Percentiles rank a stretch among this genome's conserved stretches.
phyloP scores from a whole-genome alignment of 495 filamentous ascomycete species.

The Hypoxylon perforatum region DNA sequence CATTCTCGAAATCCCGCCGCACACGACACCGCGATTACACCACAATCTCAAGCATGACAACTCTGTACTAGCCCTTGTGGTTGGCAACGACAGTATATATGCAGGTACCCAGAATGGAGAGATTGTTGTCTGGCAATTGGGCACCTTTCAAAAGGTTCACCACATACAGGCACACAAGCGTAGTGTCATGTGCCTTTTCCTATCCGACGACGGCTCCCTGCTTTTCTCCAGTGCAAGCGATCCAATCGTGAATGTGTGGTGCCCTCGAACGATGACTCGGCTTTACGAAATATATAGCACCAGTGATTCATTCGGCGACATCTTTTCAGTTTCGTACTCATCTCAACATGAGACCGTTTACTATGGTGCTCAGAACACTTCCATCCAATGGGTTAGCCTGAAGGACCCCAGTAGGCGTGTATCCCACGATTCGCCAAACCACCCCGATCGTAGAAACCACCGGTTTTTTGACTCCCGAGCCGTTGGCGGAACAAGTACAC shows the following conservation, averaged over 20 bases:
- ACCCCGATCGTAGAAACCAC: slow-evolving; percentile 85
- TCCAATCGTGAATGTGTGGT: slow-evolving; percentile 86
- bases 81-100: slow-evolving; percentile 74
- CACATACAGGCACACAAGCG: slow-evolving; percentile 87
- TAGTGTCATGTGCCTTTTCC: slow-evolving; percentile 85
- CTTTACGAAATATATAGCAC: slow-evolving; percentile 92
- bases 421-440: slow-evolving; percentile 70
- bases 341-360: slow-evolving; percentile 81
- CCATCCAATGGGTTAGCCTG: slow-evolving; percentile 76
- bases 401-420: slow-evolving; percentile 61
- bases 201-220: slow-evolving; percentile 76
- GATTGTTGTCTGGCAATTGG: slow-evolving; percentile 88
- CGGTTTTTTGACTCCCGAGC: slow-evolving; percentile 94
- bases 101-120: slow-evolving; percentile 93
- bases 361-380: slow-evolving; percentile 93
- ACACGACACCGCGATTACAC: slow-evolving; percentile 64
- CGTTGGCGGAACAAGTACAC: slow-evolving; percentile 81
- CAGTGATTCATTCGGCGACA: slow-evolving; percentile 89
- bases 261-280: slow-evolving; percentile 55
- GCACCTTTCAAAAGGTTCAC: slow-evolving; percentile 80
- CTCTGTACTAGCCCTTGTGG: slow-evolving; percentile 77
- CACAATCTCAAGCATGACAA: slow-evolving; percentile 77
- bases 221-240: slow-evolving; percentile 96
- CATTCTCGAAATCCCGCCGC: slow-evolving; percentile 50
- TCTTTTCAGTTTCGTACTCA: slow-evolving; percentile 93